A percentile compares a stretch with the other conserved stretches of the same genome.
Conservation (phyloP, 352 stramenopile species). For the Pythium sukuiense region DNA sequence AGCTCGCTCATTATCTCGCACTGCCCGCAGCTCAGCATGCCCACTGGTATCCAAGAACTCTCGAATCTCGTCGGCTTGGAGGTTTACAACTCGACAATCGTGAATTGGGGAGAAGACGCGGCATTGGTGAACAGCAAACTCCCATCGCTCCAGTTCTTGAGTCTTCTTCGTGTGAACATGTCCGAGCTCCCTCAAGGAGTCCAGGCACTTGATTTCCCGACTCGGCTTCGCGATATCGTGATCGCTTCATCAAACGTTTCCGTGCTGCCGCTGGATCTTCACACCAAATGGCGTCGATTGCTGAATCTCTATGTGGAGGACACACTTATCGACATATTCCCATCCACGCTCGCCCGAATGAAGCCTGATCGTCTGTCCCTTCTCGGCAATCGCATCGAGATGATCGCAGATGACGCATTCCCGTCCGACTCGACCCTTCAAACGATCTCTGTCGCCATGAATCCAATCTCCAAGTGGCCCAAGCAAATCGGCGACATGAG, state of each 20-base stretch:
- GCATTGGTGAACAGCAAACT: constrained; percentile 7
- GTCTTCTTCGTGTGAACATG: constrained; percentile 14
- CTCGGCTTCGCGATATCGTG: constrained; percentile 15
- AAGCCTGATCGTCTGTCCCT: constrained; percentile 17
- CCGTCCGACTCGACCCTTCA: neutral
- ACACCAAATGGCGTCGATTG: constrained; percentile 18
- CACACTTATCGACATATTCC: neutral
- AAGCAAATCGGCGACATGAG: neutral
- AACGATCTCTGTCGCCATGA: constrained; percentile 20
- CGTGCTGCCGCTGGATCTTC: constrained; percentile 16
- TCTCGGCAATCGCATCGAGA: constrained; percentile 13
- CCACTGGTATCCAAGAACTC: constrained; percentile 13
- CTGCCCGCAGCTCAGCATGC: constrained; percentile 20
- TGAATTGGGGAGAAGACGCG: constrained; percentile 5
- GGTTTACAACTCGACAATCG: constrained; percentile 24
- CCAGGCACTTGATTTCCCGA: constrained; percentile 12
- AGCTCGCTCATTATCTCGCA: constrained; percentile 20
- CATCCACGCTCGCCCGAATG: constrained; percentile 10
- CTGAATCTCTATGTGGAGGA: constrained; percentile 20
- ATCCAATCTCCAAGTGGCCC: constrained; percentile 3
- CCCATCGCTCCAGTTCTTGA: constrained; percentile 10
- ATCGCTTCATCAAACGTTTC: constrained; percentile 19
- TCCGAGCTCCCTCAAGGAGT: constrained; percentile 10
- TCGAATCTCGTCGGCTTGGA: constrained; percentile 17
- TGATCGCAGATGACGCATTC: constrained; percentile 15